Evolutionary conservation across 768 basidiomycete genomes (phyloP), one percentile per base, ranked within the genome.

Genomic region (Cyathus striatus): DNA sequence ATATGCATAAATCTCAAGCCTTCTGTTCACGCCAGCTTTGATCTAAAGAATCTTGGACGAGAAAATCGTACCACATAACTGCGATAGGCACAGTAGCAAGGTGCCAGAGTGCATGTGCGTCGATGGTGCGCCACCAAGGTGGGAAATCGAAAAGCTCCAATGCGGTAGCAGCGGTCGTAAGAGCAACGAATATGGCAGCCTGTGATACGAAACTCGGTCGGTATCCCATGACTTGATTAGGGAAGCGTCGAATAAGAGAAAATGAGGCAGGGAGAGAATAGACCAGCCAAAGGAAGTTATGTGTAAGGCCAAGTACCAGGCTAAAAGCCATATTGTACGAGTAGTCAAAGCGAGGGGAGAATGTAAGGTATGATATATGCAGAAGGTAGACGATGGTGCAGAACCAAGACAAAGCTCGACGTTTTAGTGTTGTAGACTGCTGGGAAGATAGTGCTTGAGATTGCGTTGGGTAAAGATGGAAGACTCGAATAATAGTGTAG

Each of bases 41-140:
- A 50, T 90, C 85, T 38, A 71, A 63, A 1, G 89, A 72, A 58
- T 95, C 93, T 50, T 79, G 60, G 5, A 86, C 56, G 23, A 94
- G 59, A 52, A 95, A 94, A n/a, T 75, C 66, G 54, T 95, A 98
- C 93, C 95, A 97, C 36, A 77, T 69, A 37, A 74, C 55, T 3
- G 82, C 78, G 23, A 98, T 77, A 0, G 85, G 84, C 1, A 76
- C 84, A 0, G 95, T 99, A 3, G 79, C 73, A 6, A 87, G 68
- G 61, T 99, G 95, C 96, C 95, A 98, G 13, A 98, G 63, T 2
- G 91, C 74, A 60, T 97, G 96, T 0, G 94, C 92, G 57, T 98
- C 95, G 16, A 97, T 68, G 5, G 81, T 60, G 24, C 92, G 62
- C n/a, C 57, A 55, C 62, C 82, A 72, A 0, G 92, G 89, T 0